Base-by-base conservation (phyloP, 192 early-diverging fungal species). In the Jimgerdemannia lactiflua region DNA sequence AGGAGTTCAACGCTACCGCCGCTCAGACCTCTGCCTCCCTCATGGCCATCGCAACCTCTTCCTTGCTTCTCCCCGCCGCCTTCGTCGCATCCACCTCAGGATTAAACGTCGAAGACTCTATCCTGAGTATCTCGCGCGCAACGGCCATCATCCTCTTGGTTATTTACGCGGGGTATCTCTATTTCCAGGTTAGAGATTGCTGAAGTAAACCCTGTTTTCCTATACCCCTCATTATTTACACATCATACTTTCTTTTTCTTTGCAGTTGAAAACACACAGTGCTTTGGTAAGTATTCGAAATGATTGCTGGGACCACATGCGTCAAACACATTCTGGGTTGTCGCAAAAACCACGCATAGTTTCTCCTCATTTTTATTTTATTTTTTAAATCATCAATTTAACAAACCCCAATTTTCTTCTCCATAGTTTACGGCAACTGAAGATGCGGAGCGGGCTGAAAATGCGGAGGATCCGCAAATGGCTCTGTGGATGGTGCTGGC, bases 1-100 rank as follows among this genome's bases (percentile, higher is more conserved):
- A 95, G 78, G 77, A 75, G 3, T 94, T 91, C 77, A 91, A 91
- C 72, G 69, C 75, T n/a, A 91, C 91, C 19, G 89, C 89, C 0
- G 92, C 91, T 14, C 89, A 94, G 76, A 94, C 91, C 6, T 92
- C 90, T 17, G 84, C 93, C 18, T 87, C 89, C 2, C 79, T 94
- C 29, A 70, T 94, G 64, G 83, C 88, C 3, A 86, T 94, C 63
- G 82, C 92, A 8, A 89, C 89, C 18, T 79, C 89, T 69, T 89
- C 90, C 8, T 81, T 92, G 2, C 49, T 94, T 42, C 79, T 95
- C n/a, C 92, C 92, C 3, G 89, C 92, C 17, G 91, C 91, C 0
- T 92, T 93, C 74, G 76, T 77, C 64, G 72, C 70, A 0, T 74
- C 75, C 14, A 49, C 67, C 42, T 29, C 65, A 68, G 69, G 67